Base-by-base conservation (phyloP, 495 filamentous ascomycete species). In the Xylaria sp. region DNA sequence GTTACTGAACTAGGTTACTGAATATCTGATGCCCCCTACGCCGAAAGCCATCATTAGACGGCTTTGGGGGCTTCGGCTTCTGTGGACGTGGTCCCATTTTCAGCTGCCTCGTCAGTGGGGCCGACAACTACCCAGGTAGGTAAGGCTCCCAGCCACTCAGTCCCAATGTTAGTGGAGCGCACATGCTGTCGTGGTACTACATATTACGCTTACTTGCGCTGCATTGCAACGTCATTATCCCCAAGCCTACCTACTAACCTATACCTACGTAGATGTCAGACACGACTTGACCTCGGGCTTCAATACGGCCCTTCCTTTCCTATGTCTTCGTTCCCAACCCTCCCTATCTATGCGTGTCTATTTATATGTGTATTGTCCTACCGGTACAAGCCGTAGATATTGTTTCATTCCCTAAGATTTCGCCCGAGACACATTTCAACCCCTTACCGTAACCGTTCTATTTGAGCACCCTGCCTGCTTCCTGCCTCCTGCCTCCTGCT, bases 201-300 rank as follows among this genome's bases (percentile, higher is more conserved):
- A 14, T 5, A 53, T 41, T 41, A 29, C 12, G 59, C n/a, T n/a
- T n/a, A n/a, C n/a, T n/a, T n/a, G n/a, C n/a, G n/a, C 37, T 61
- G 59, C 59, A 64, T 37, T 52, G 62, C 62, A 65, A 65, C 62
- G 62, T 65, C 62, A 65, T 65, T 50, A 48, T 41, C 35, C 58
- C n/a, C 41, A 21, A 11, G 14, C 11, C 37, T n/a, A n/a, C n/a
- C n/a, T n/a, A n/a, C n/a, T n/a, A n/a, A n/a, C n/a, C n/a, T n/a
- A n/a, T n/a, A n/a, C n/a, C n/a, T n/a, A n/a, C n/a, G n/a, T n/a
- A 3, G 17, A 40, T 61, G 19, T 61, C 19, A 59, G 57, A 55
- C 17, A 14, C 26, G 14, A 55, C 52, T 35, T 35, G 55, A 58
- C 29, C 55, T 33, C 55, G 26, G 29, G 15, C 55, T 59, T 37